Percentiles rank a stretch among this genome's conserved stretches.
Conservation (phyloP, 1,139 yeast species). For the Yamadazyma atmosphaerica region DNA sequence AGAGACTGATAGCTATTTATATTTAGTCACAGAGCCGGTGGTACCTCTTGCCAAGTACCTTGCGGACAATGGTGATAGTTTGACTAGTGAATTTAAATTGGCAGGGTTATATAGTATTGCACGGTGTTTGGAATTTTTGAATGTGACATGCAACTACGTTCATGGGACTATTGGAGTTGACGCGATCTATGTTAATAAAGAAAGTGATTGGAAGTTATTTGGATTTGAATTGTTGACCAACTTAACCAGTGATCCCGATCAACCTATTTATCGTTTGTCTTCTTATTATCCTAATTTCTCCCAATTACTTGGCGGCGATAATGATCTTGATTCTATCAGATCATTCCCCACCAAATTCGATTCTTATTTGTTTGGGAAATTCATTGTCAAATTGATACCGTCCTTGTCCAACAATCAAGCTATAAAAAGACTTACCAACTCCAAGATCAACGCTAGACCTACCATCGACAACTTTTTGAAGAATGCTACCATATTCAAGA, state of each 20-base stretch:
- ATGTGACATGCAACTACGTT: conserved; percentile 60
- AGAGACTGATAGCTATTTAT: conserved; percentile 61
- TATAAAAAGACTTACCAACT: conserved; percentile 22
- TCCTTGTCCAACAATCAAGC: conserved; percentile 5
- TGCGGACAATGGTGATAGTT: conserved; percentile 16
- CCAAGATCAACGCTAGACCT: conserved; percentile 40
- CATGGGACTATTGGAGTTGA: conserved; percentile 63
- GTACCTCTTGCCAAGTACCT: conserved; percentile 52
- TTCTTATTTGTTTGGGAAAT: conserved; percentile 60
- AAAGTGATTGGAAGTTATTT: conserved; percentile 84
- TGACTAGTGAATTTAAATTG: conserved; percentile 38
- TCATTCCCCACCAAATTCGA: conserved; percentile 52
- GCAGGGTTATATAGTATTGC: conserved; percentile 64
- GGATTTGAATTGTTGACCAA: conserved; percentile 77
- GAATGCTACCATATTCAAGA: conserved; percentile 43
- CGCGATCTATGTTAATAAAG: conserved; percentile 60
- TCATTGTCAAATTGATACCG: conserved; percentile 30
- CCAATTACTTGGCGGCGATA: conserved; percentile 29
- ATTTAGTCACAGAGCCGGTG: conserved; percentile 77
- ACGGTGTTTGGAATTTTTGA: conserved; percentile 59
- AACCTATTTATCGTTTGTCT: conserved; percentile 39
- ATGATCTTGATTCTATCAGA: conserved; percentile 48
- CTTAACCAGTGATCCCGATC: conserved; percentile 50
- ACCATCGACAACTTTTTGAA: conserved; percentile 51
- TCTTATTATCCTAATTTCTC: conserved; percentile 14